Evolutionary conservation across 805 yeast species (phyloP), one percentile per base, ranked within the genome.

Genomic region (Schwanniomyces sp.): DNA sequence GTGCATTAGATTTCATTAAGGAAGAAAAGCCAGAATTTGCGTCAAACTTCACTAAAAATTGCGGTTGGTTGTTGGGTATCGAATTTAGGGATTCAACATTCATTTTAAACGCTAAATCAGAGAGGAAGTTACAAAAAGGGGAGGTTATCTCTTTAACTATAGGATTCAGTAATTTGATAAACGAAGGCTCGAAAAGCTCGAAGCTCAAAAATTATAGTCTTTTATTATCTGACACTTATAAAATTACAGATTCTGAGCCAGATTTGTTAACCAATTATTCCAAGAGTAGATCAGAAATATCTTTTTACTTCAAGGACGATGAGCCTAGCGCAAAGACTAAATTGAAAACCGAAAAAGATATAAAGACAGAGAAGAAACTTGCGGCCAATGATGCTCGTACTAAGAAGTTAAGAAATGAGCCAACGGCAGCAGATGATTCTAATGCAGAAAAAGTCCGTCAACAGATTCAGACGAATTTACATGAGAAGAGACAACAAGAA

Each of bases 11-110:
- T 10, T 85, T 67, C 55, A 77, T 91, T 50, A 76, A 79, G 55
- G 45, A 54, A 14, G 66, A 76, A 16, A 82, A 82, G 50, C 88
- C 95, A 2, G 88, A 83, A 17, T 71, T 92, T 56, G 82, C 75
- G 30, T 60, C 70, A 24, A 72, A 80, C 57, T 86, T 91, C 55
- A 77, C 91, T 42, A 87, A 87, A 60, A 88, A 88, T 58, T 79
- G 85, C 52, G 98, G 98, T 45, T 88, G 94, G 80, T 74, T 88
- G 48, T 85, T 88, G 47, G 98, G 98, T 49, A 78, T 92, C 51
- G 97, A 90, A 59, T 89, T 88, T 61, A 80, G 96, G 67, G 97
- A 91, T 64, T 77, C 91, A 0, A 72, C 85, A 2, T 81, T 88
- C 53, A 75, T 90, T 14, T 71, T 92, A 45, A 88, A 86, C 59